Evolutionary conservation across 306 rosid genomes (phyloP).

Genomic region (Gynostemma pentaphyllum): DNA sequence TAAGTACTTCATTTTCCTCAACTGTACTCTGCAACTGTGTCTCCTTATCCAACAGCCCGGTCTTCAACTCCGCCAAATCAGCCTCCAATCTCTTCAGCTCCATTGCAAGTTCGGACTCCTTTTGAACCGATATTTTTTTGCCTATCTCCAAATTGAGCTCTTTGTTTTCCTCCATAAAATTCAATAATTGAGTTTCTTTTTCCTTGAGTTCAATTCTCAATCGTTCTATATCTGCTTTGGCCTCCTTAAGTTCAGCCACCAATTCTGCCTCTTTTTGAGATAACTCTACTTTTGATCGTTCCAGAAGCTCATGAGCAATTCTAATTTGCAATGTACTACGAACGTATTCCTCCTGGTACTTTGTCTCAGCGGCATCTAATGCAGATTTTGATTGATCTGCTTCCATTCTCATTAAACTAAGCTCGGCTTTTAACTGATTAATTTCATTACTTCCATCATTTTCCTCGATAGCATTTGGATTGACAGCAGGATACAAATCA

Average conservation of each 20-base stretch:
- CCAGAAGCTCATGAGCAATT: slow-evolving; percentile 61
- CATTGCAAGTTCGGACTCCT: slow-evolving; percentile 28
- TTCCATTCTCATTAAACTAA: slow-evolving; percentile 40
- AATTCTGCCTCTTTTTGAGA: slow-evolving; percentile 37
- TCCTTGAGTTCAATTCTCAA: slow-evolving; percentile 36
- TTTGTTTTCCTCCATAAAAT: slow-evolving; percentile 33
- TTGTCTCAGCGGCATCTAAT: slow-evolving; percentile 55
- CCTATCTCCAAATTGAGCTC: slow-evolving; percentile 18
- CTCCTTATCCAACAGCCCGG: slow-evolving; percentile 44
- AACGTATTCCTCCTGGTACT: slow-evolving; percentile 77
- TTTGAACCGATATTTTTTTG: slow-evolving; percentile 18
- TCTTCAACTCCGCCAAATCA: slow-evolving; percentile 44
- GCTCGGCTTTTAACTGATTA: slow-evolving; percentile 40
- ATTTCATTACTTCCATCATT: slow-evolving; percentile 35
- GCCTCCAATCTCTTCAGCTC: slow-evolving; percentile 38
- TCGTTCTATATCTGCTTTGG: slow-evolving; percentile 41
- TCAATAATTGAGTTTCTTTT: slow-evolving; percentile 46
- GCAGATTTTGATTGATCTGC: slow-evolving; percentile 54
- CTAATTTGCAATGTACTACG: slow-evolving; percentile 72
- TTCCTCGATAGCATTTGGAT: slow-evolving; percentile 14
- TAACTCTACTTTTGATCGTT: slow-evolving; percentile 48
- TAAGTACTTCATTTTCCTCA: slow-evolving; percentile 45
- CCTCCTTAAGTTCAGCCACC: slow-evolving; percentile 34
- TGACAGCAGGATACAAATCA: slow-evolving; percentile 13
- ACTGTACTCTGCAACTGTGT: slow-evolving; percentile 37